Base-by-base conservation (phyloP, 108 stramenopile species). In the Seminavis robusta region DNA sequence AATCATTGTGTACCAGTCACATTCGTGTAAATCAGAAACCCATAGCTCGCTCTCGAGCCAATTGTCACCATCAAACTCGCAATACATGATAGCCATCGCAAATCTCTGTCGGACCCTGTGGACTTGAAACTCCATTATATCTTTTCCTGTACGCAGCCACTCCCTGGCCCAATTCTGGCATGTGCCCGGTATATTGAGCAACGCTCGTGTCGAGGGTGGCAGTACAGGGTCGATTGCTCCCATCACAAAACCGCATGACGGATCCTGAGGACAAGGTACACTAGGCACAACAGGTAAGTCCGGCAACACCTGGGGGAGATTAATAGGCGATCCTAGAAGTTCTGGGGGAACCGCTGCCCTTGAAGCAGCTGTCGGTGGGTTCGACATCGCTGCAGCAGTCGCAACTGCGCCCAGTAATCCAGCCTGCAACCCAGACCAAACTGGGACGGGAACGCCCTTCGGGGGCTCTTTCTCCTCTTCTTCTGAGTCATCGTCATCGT, bases 21-120 rank as follows among this genome's bases (percentile, higher is more conserved):
- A 76, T 36, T 76, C 74, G 33, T 76, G 74, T n/a, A 69, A 50
- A 56, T 76, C 74, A 16, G 65, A 67, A 6, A 69, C 36, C 74
- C 74, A 76, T 33, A 59, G 45, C 24, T 76, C 68, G 17, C 63
- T 59, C 29, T 67, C 63, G n/a, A 69, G 36, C 74, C 74, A 76
- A 39, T 76, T 68, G 47, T 63, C 68, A 31, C 74, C 74, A 34
- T 76, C 69, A 31, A 57, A 62, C 38, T 76, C 74, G 39, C 74
- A 76, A 41, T 69, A 76, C 28, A 76, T 63, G 13, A 65, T 53
- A 16, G 60, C 68, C 63, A 76, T 69, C 1, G 74, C 67, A 39
- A 64, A 76, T 13, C 74, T 67, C 41, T 76, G 74, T 19, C 68
- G 58, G 30, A 76, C 69, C 9, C 74, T 67, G 26, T 76, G 68